These are phyloP conservation scores for Combretum micranthum DNA, from an alignment of 345 rosid genomes.

Conservation along the genomic window DNA sequence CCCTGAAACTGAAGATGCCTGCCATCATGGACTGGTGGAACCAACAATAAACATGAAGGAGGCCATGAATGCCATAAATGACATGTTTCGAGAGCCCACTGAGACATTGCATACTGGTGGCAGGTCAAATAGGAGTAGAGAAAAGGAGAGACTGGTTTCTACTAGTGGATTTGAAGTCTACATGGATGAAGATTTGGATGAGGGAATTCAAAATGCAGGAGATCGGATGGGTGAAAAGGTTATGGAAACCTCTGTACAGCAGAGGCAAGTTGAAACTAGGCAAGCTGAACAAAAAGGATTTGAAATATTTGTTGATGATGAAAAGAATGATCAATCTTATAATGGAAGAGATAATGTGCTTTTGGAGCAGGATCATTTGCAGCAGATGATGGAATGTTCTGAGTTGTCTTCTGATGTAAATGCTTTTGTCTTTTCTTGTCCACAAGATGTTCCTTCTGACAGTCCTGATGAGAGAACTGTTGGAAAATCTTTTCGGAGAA, in stretches of 20 bases:
- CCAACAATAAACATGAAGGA: constrained; percentile 86
- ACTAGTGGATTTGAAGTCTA: constrained; percentile 43
- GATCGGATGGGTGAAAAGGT: no score
- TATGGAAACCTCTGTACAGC: constrained; percentile 7
- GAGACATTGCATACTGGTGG: constrained; percentile 49
- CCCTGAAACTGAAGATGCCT: constrained; percentile 65
- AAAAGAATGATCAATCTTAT: constrained; percentile 23
- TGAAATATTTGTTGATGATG: constrained; percentile 56
- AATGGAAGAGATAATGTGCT: constrained; percentile 25
- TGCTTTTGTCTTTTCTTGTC: constrained; percentile 53
- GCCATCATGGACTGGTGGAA: constrained; percentile 86
- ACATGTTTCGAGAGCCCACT: constrained; percentile 81
- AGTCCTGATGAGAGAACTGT: constrained; percentile 32
- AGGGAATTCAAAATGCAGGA: constrained; percentile 14
- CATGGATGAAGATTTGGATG: constrained; percentile 38
- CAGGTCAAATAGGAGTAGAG: constrained; percentile 29
- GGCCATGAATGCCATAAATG: constrained; percentile 73
- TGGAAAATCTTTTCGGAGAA: constrained; percentile 32
- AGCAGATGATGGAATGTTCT: constrained; percentile 10
- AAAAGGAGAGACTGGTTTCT: constrained; percentile 26
- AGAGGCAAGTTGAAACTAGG: constrained; percentile 15
- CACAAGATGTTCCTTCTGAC: constrained; percentile 54
- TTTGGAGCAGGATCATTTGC: constrained; percentile 15
- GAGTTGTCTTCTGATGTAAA: constrained; percentile 14
- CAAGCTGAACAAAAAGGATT: constrained; percentile 36